A percentile compares a stretch with the other conserved stretches of the same genome.
Evolutionary conservation across 2,329 filamentous ascomycete species (phyloP).

Genomic region (Xylaria sp.): DNA sequence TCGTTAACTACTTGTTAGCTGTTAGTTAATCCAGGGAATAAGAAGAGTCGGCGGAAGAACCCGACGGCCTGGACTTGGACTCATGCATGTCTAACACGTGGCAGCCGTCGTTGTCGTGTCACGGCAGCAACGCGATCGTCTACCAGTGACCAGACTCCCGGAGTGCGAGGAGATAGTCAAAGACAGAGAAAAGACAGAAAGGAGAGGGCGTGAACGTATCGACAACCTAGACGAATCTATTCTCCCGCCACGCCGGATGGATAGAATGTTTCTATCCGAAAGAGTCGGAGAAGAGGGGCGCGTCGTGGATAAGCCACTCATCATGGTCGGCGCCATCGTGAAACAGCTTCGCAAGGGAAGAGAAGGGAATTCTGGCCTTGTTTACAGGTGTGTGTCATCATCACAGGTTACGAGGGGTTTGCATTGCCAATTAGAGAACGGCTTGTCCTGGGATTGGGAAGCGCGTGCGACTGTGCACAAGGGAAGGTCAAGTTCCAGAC

Average conservation of each 20-base stretch:
- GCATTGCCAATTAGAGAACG: not conserved
- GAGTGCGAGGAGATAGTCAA: not conserved
- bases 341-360: not conserved
- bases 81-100: conserved; percentile 18
- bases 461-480: not conserved
- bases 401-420: not conserved
- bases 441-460: not conserved
- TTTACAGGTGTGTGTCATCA: not conserved
- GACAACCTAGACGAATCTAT: not conserved
- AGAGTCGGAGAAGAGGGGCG: not conserved
- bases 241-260: not conserved
- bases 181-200: not conserved
- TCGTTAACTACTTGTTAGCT: too few relatives aligned
- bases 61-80: conserved; percentile 1
- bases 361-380: too few relatives aligned
- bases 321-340: not conserved
- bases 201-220: conserved; percentile 14
- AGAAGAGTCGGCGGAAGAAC: conserved; percentile 14
- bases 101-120: conserved; percentile 13
- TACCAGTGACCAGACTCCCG: conserved; percentile 4
- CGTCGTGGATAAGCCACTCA: not conserved
- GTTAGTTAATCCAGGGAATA: not conserved
- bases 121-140: conserved; percentile 2
- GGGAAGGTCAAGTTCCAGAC: not conserved
- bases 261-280: not conserved